A percentile compares a stretch with the other conserved stretches of the same genome.
phyloP scores from a whole-genome alignment of 805 yeast species.

The Candida endomychidarum region DNA sequence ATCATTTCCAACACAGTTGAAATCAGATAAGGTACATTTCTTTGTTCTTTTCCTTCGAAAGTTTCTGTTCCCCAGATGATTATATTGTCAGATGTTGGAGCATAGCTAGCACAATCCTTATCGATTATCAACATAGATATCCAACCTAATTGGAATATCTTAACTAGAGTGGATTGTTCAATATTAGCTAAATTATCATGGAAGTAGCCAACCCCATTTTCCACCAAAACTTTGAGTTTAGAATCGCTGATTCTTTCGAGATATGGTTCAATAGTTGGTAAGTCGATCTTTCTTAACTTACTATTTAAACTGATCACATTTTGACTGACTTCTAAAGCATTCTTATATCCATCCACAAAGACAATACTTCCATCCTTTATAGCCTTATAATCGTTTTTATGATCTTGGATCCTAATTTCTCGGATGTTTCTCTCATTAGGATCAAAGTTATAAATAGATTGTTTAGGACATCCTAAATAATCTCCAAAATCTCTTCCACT shows the following conservation, averaged over 20 bases:
- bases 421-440: slow-evolving; percentile 64
- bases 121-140: slow-evolving; percentile 61
- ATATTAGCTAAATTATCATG: slow-evolving; percentile 54
- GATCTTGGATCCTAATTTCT: slow-evolving; percentile 54
- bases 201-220: slow-evolving; percentile 63
- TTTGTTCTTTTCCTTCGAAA: slow-evolving; percentile 71
- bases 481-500: slow-evolving; percentile 77
- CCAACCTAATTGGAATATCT: slow-evolving; percentile 49
- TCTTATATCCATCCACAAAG: slow-evolving; percentile 11
- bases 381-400: slow-evolving; percentile 37
- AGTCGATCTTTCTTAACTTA: slow-evolving; percentile 41
- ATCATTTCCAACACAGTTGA: slow-evolving; percentile 67
- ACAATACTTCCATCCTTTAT: slow-evolving; percentile 10
- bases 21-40: slow-evolving; percentile 67
- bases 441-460: slow-evolving; percentile 65
- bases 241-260: slow-evolving; percentile 48
- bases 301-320: slow-evolving; percentile 32
- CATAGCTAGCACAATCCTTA: slow-evolving; percentile 49
- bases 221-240: slow-evolving; percentile 42
- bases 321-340: slow-evolving; percentile 7
- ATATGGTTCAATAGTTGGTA: slow-evolving; percentile 38
- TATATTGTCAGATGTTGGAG: slow-evolving; percentile 55
- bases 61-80: slow-evolving; percentile 69
- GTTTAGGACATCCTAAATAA: slow-evolving; percentile 77
- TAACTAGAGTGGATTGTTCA: slow-evolving; percentile 58